Base-by-base conservation (phyloP, 495 filamentous ascomycete species). In the Pseudotulostoma volvatum region DNA sequence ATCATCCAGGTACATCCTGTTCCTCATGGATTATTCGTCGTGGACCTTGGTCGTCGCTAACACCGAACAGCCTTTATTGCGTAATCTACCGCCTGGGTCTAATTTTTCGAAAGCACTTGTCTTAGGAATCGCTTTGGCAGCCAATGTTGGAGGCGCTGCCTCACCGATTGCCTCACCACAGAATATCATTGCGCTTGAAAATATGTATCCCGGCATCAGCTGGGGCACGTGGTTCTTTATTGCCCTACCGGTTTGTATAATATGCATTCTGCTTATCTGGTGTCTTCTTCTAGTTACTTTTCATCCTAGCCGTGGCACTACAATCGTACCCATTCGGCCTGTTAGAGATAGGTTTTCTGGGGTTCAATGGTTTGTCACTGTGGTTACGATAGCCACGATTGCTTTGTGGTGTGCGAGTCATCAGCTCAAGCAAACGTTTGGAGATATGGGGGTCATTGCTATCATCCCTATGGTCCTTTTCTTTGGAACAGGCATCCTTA, bases 171-270 rank as follows among this genome's bases (percentile, higher is more conserved):
- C 90, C 11, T 90, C 82, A 9, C 90, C 90, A 0, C 90, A 99
- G 56, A 99, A 99, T 50, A 82, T 99, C 37, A 88, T 99, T 39
- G 90, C 90, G 5, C 64, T 99, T 32, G 75, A 92, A 51, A 88
- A 93, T 54, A 99, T 99, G 90, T 61, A 72, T 30, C 86, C 88
- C 0, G 70, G 75, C 35, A 85, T 90, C 13, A 81, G 79, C 34
- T 99, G 90, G 90, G 81, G 78, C 23, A 73, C 77, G 39, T 99
- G 90, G 90, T 95, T 99, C 66, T 94, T 96, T 61, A 73, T 99
- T 51, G 74, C 84, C 3, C 70, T 96, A 15, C 90, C 90, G 3
- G 83, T 99, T 36, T 93, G 88, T 55, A 74, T 95, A 49, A 72
- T 94, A 38, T 87, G 78, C 2, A 81, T 99, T 40, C 50, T 93